Evolutionary conservation across 2,329 filamentous ascomycete genomes (phyloP).

Genomic region (Colletotrichum gloeosporioides): DNA sequence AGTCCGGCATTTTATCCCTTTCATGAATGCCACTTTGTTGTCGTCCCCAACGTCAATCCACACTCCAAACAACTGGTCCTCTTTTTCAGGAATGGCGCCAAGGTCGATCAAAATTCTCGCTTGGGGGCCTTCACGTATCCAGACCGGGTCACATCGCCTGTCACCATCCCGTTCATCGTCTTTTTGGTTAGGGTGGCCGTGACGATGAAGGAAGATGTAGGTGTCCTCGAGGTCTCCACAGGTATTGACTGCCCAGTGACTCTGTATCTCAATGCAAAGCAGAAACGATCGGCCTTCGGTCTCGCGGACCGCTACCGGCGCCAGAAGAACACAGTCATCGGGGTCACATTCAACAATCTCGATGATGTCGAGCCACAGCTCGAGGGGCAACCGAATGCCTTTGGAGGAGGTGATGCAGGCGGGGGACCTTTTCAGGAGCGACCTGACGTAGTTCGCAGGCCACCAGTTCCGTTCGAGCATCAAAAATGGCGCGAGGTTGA

Average conservation of each 20-base stretch:
- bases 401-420: not conserved
- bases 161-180: not conserved
- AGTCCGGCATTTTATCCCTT: fast-evolving
- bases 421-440: not conserved
- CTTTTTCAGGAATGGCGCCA: not conserved
- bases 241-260: too few relatives aligned
- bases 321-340: not conserved
- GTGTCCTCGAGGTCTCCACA: not conserved
- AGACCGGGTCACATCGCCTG: too few relatives aligned
- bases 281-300: not conserved
- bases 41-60: too few relatives aligned
- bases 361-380: not conserved
- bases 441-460: not conserved
- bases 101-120: not conserved
- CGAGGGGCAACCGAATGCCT: not conserved
- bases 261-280: not conserved
- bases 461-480: too few relatives aligned
- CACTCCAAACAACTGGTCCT: not conserved
- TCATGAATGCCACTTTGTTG: too few relatives aligned
- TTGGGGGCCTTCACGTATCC: not conserved
- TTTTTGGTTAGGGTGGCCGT: not conserved
- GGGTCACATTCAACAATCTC: not conserved
- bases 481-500: too few relatives aligned
- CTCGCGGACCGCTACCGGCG: not conserved
- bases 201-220: too few relatives aligned